A percentile compares a stretch with the other conserved stretches of the same genome.
phyloP scores from a whole-genome alignment of 2,329 filamentous ascomycete genomes.

The Apiospora koreana region DNA sequence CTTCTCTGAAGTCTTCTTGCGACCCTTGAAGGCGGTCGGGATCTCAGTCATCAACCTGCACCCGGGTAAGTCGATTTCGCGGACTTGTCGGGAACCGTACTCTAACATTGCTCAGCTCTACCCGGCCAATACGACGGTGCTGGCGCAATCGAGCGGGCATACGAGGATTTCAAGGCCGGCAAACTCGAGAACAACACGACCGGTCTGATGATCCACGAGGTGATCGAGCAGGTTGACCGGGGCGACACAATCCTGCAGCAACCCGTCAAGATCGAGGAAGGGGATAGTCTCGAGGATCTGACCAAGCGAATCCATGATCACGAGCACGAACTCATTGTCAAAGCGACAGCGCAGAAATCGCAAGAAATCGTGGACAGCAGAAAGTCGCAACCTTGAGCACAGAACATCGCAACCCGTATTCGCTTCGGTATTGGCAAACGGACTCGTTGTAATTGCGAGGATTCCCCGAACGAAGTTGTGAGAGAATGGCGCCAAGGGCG shows the following conservation, averaged over 20 bases:
- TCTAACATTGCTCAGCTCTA: slow-evolving; percentile 41
- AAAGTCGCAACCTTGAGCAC: background rate
- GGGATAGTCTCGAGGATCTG: slow-evolving; percentile 65
- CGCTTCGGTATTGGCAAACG: background rate
- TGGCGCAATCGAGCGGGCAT: slow-evolving; percentile 70
- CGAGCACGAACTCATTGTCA: slow-evolving; percentile 79
- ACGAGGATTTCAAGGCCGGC: slow-evolving; percentile 57
- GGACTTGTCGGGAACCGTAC: too few relatives aligned
- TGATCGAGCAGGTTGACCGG: slow-evolving; percentile 77
- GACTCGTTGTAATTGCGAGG: background rate
- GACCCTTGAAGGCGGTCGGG: slow-evolving; percentile 61
- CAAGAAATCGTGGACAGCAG: slow-evolving; percentile 9
- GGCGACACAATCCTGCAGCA: slow-evolving; percentile 71
- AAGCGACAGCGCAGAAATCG: slow-evolving; percentile 54
- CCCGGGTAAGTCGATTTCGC: slow-evolving; percentile 41
- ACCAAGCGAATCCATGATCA: slow-evolving; percentile 72
- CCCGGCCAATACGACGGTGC: slow-evolving; percentile 66
- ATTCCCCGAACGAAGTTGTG: background rate
- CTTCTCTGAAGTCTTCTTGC: slow-evolving; percentile 68
- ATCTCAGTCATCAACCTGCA: slow-evolving; percentile 82
- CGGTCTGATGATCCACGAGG: slow-evolving; percentile 79
- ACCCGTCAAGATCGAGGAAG: slow-evolving; percentile 67
- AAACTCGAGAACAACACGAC: slow-evolving; percentile 64
- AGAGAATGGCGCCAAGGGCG: background rate
- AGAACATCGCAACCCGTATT: background rate